Base-by-base conservation (phyloP, 2,329 filamentous ascomycete genomes). In the Colletotrichum ledebouriae region DNA sequence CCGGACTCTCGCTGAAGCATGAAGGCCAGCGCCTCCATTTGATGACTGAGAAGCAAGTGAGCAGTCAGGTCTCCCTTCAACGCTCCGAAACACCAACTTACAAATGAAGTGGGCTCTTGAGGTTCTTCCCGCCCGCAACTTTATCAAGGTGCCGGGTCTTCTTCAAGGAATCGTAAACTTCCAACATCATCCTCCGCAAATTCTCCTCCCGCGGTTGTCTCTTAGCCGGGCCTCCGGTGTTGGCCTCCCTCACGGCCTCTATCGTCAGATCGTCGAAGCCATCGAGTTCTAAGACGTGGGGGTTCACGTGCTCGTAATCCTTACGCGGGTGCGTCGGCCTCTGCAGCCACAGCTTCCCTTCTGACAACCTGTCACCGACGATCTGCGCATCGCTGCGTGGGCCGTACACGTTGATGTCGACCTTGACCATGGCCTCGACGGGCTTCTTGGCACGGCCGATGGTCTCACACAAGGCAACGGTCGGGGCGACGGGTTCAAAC, bases 371-470 rank as follows among this genome's bases (percentile, higher is more conserved):
- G 2, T 73, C 63, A 0, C 78, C 80, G 20, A 80, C 69, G 2
- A 61, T 13, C 0, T 57, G 60, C 2, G 71, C 72, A 2, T 61
- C 17, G 3, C 42, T n/a, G 1, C 61, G 61, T 0, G 75, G 75
- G 0, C 80, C 80, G 63, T 81, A 81, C 1, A 81, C 63, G 49
- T 81, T 79, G 57, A 82, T 77, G 59, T 80, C 74, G 1, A 81
- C 71, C 42, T 72, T 71, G 15, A 76, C 73, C 33, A 76, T 71
- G 2, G 77, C 75, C 1, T 79, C 75, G 3, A 67, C 50, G 0
- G 75, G 47, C 63, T 76, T 77, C 10, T 67, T 73, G 2, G 73
- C 72, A 6, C 70, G 71, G 15, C 58, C 60, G 13, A 79, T 76
- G 17, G 66, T 71, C 1, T 76, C 72, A 7, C 70, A 68, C 1